Base-by-base conservation (phyloP, 164 flowering plant genomes). In the Umbellularia californica region DNA sequence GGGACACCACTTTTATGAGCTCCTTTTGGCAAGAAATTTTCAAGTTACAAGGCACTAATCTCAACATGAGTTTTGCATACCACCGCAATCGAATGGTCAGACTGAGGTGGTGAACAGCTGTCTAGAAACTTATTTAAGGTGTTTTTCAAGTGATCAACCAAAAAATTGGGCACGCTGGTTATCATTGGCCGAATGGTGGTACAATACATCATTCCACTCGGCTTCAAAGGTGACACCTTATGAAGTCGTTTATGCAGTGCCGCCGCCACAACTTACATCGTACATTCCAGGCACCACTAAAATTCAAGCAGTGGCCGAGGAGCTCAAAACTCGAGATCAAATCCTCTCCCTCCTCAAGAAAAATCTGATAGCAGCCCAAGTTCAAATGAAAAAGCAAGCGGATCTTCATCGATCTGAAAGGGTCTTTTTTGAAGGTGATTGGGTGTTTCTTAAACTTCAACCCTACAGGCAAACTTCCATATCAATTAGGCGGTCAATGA, bases 1-100 rank as follows among this genome's bases (percentile, higher is more conserved):
- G 74, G 14, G 74, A 78, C 14, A 0, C 50, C 0, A 28, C 28
- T 0, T 70, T 78, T 13, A 20, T 50, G 3, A 76, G 78, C 10
- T 12, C 4, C 2, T 77, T 77, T 67, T 77, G 75, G 79, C 2
- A 77, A 50, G 75, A 72, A 5, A 13, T 77, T n/a, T 72, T 77
- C 60, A 22, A 23, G 14, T 10, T 60, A 3, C 50, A 22, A 41
- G 67, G 72, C 0, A 65, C 75, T 3, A 3, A 24, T 3, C 64
- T 76, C 17, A 27, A 70, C 3, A 22, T 25, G 17, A 58, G 62
- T 19, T 11, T 47, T 0, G 25, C 72, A 41, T 30, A 52, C 14
- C 72, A 72, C 50, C 76, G 1, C 79, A 72, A 17, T 41, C 63
- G 1, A 68, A 77, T 50, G 68, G 72, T 1, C 79, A 77, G 35